These are phyloP conservation scores for Curvularia hawaiiensis DNA, from an alignment of 2,329 filamentous ascomycete species.

Conservation along the genomic window DNA sequence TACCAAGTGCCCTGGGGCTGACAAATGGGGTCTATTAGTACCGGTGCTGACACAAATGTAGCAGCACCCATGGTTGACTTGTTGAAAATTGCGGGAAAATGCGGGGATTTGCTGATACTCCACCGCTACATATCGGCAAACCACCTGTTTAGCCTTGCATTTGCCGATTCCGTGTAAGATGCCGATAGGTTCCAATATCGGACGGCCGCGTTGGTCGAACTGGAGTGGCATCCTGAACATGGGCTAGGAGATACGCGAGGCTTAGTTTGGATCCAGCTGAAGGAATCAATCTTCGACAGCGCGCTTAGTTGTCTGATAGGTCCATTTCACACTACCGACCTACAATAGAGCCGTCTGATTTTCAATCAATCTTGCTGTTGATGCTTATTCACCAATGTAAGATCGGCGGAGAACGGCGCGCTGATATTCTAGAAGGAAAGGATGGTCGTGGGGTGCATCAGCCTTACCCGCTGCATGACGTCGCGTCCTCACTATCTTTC, in stretches of 20 bases:
- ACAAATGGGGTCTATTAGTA: background rate
- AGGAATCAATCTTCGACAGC: background rate
- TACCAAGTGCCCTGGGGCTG: background rate
- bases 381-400: background rate
- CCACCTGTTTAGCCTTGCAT: background rate
- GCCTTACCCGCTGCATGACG: slow-evolving; percentile 4
- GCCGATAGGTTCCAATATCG: background rate
- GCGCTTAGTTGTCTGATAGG: background rate
- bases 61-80: background rate
- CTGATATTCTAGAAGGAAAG: background rate
- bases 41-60: background rate
- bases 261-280: background rate
- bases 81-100: background rate
- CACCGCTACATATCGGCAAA: background rate
- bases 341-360: background rate
- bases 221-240: background rate
- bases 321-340: background rate
- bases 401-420: background rate
- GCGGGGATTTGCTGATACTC: background rate
- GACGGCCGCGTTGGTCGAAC: background rate
- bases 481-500: background rate
- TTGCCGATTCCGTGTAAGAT: background rate
- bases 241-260: background rate
- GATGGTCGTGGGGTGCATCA: slow-evolving; percentile 2
- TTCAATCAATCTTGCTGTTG: background rate